A percentile compares a stretch with the other conserved stretches of the same genome.
These are phyloP conservation scores for Nitzschia sp. DNA, from an alignment of 108 stramenopile species.

Conservation along the genomic window DNA sequence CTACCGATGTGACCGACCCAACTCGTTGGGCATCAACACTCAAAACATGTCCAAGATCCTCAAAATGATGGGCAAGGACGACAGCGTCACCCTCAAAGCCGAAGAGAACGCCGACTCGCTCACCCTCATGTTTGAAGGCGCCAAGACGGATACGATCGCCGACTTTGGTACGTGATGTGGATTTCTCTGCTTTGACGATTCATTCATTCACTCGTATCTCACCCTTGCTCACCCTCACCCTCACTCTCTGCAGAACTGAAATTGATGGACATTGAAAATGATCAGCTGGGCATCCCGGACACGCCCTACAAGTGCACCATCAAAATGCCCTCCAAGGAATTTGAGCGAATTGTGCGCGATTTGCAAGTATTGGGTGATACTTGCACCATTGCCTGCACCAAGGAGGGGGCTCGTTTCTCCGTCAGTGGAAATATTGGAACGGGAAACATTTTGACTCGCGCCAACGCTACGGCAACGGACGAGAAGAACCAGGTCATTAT, in stretches of 20 bases:
- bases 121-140: slow-evolving; percentile 92
- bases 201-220: too few relatives aligned
- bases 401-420: slow-evolving; percentile 95
- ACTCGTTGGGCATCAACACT: slow-evolving; percentile 93
- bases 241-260: slow-evolving; percentile 75
- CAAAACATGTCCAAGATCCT: slow-evolving; percentile 97
- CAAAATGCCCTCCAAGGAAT: slow-evolving; percentile 94
- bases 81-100: slow-evolving; percentile 95
- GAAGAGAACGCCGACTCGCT: slow-evolving; percentile 91
- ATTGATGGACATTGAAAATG: slow-evolving; percentile 98
- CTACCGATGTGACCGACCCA: slow-evolving; percentile 94
- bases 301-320: slow-evolving; percentile 98
- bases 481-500: slow-evolving; percentile 93
- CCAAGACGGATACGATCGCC: slow-evolving; percentile 80
- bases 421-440: slow-evolving; percentile 94
- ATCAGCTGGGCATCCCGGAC: slow-evolving; percentile 98
- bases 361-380: slow-evolving; percentile 97
- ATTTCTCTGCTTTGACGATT: too few relatives aligned
- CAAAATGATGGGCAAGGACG: slow-evolving; percentile 97
- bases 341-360: slow-evolving; percentile 97
- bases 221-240: background rate
- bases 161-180: slow-evolving; percentile 95
- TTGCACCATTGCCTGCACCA: slow-evolving; percentile 91
- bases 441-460: slow-evolving; percentile 92
- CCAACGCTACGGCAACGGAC: slow-evolving; percentile 87